These are phyloP conservation scores for Xylariaceae sp. DNA, from an alignment of 2,329 filamentous ascomycete genomes.

Conservation along the genomic window DNA sequence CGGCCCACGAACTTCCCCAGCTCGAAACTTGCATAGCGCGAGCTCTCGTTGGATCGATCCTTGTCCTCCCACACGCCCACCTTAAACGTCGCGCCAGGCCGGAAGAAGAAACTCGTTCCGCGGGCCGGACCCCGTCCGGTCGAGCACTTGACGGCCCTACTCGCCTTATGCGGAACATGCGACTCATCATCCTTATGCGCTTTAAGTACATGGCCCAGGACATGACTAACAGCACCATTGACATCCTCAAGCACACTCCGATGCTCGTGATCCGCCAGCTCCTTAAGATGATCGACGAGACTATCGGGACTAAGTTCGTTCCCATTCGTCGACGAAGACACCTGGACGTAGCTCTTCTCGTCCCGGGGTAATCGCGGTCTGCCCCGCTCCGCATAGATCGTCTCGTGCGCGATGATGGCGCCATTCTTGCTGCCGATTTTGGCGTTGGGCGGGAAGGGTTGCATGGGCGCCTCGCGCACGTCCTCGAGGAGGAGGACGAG, in stretches of 20 bases:
- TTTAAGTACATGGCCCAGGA: background rate
- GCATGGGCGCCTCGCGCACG: constrained; percentile 35
- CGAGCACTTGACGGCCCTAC: constrained; percentile 16
- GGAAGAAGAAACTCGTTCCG: constrained; percentile 33
- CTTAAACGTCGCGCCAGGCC: constrained; percentile 25
- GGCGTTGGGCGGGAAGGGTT: constrained; percentile 33
- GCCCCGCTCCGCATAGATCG: background rate
- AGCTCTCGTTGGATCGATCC: constrained; percentile 15
- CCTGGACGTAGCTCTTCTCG: background rate
- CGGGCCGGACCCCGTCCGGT: constrained; percentile 20
- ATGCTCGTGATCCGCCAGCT: background rate
- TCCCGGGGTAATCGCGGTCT: background rate
- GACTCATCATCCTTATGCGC: constrained; percentile 13
- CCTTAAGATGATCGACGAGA: background rate
- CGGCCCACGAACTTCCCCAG: constrained; percentile 20
- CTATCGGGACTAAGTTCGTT: background rate
- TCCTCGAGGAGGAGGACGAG: constrained; percentile 32
- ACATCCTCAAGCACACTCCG: background rate
- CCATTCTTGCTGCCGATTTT: constrained; percentile 27
- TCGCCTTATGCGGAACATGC: constrained; percentile 7
- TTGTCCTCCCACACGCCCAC: constrained; percentile 31
- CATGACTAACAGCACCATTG: no score
- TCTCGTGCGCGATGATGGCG: constrained; percentile 19
- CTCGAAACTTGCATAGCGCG: constrained; percentile 16
- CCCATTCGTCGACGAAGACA: background rate